phyloP scores from a whole-genome alignment of 768 basidiomycete species.

The Myochromella boudieri region DNA sequence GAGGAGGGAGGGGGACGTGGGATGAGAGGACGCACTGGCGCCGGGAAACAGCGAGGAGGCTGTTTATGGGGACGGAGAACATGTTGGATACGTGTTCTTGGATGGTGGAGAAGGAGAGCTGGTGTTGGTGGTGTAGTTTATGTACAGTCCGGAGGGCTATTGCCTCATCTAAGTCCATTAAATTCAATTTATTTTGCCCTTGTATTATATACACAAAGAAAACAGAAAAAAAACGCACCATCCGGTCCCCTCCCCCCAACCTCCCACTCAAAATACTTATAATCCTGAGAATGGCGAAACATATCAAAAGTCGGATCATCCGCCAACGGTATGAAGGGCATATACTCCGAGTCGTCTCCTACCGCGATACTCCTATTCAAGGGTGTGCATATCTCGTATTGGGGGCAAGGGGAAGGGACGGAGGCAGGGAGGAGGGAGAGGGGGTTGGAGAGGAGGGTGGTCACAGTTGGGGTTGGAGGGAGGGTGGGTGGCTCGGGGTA shows the following conservation, averaged over 20 bases:
- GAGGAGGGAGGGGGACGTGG: too few relatives aligned
- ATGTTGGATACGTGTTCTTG: too few relatives aligned
- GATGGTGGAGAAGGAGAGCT: constrained; percentile 38
- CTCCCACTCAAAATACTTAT: constrained; percentile 55
- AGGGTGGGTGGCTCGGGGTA: constrained; percentile 14
- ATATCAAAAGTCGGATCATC: constrained; percentile 59
- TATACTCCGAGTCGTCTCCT: constrained; percentile 57
- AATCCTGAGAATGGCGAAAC: constrained; percentile 35
- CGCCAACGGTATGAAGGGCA: constrained; percentile 62
- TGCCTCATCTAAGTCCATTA: constrained; percentile 38
- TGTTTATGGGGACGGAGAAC: constrained; percentile 41
- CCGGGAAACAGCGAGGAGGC: too few relatives aligned
- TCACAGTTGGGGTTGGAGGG: constrained; percentile 18
- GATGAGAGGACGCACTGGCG: too few relatives aligned
- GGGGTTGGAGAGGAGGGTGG: constrained; percentile 13
- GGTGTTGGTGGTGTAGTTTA: constrained; percentile 36
- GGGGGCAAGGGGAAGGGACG: constrained; percentile 27
- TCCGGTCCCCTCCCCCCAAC: constrained; percentile 29
- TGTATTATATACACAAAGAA: neutral
- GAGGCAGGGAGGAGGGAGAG: constrained; percentile 11
- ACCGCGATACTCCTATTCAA: constrained; percentile 42
- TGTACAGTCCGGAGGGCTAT: constrained; percentile 49
- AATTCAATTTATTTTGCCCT: too few relatives aligned
- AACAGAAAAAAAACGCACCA: constrained; percentile 24
- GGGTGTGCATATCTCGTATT: constrained; percentile 61